Conservation (phyloP, 2,329 filamentous ascomycete species). For the Metarhizium guizhouense region DNA sequence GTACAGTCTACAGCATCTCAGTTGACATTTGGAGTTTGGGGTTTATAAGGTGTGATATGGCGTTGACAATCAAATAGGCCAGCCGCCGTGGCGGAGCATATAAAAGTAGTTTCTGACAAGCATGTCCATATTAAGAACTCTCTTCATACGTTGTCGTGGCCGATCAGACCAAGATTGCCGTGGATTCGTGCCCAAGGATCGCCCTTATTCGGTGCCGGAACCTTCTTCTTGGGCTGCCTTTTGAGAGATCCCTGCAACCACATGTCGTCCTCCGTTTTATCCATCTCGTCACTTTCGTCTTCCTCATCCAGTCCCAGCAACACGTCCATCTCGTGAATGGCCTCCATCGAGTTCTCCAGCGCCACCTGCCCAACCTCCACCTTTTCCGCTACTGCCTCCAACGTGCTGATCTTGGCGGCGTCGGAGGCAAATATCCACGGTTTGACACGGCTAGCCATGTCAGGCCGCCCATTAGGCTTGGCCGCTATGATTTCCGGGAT, state of each 20-base stretch:
- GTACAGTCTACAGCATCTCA: background rate
- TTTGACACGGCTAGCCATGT: constrained; percentile 35
- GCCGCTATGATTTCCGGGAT: constrained; percentile 34
- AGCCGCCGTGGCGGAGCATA: background rate
- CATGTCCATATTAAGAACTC: background rate
- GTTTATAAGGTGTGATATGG: background rate
- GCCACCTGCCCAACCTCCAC: constrained; percentile 50
- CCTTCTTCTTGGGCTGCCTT: constrained; percentile 10
- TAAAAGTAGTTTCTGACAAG: background rate
- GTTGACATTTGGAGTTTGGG: background rate
- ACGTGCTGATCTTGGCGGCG: constrained; percentile 47
- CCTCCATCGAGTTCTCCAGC: constrained; percentile 41
- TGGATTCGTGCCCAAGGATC: constrained; percentile 44
- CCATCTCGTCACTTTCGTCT: constrained; percentile 13
- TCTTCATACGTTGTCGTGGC: constrained; percentile 21
- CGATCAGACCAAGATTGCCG: constrained; percentile 45
- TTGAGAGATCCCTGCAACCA: constrained; percentile 24
- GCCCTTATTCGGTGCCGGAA: constrained; percentile 3
- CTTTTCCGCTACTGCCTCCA: constrained; percentile 50
- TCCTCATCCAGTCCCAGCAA: constrained; percentile 32
- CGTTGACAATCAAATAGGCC: background rate
- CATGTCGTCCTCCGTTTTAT: constrained; percentile 17
- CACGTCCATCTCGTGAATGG: constrained; percentile 38
- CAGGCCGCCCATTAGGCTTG: constrained; percentile 26
- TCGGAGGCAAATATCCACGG: constrained; percentile 54